Evolutionary conservation across 352 stramenopile species (phyloP).

Genomic region (Globisporangium nodosum): DNA sequence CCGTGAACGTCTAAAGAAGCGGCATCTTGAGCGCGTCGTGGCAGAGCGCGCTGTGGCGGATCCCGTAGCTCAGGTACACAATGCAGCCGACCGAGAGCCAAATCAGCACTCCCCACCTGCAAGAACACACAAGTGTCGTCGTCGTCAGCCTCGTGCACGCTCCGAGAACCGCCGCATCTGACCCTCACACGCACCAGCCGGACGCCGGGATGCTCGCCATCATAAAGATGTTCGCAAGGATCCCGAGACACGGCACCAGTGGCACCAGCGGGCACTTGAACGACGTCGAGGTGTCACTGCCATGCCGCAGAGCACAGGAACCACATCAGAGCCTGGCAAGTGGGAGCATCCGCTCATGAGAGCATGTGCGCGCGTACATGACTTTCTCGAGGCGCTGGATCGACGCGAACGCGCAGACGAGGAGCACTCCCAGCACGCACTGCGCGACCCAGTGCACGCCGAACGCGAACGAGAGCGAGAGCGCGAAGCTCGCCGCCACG

Average conservation of each 20-base stretch:
- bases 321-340: too few species aligned
- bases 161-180: background rate
- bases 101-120: slow-evolving; percentile 65
- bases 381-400: slow-evolving; percentile 59
- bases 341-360: background rate
- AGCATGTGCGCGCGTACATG: slow-evolving; percentile 21
- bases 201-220: slow-evolving; percentile 43
- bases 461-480: slow-evolving; percentile 67
- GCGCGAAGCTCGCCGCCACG: slow-evolving; percentile 44
- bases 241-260: slow-evolving; percentile 46
- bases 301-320: background rate
- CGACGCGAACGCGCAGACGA: slow-evolving; percentile 37
- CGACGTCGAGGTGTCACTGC: slow-evolving; percentile 23
- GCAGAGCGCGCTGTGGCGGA: slow-evolving; percentile 62
- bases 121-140: background rate
- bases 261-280: slow-evolving; percentile 64
- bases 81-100: slow-evolving; percentile 60
- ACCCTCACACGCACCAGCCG: slow-evolving; percentile 36
- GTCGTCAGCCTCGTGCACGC: background rate
- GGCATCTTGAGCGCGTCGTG: slow-evolving; percentile 15
- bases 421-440: slow-evolving; percentile 20
- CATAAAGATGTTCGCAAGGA: slow-evolving; percentile 70
- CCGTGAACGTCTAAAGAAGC: slow-evolving; percentile 6
- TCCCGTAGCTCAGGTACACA: slow-evolving; percentile 76
- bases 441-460: slow-evolving; percentile 52